phyloP scores from a whole-genome alignment of 75 land plant genomes.

The Sequoia sempervirens region DNA sequence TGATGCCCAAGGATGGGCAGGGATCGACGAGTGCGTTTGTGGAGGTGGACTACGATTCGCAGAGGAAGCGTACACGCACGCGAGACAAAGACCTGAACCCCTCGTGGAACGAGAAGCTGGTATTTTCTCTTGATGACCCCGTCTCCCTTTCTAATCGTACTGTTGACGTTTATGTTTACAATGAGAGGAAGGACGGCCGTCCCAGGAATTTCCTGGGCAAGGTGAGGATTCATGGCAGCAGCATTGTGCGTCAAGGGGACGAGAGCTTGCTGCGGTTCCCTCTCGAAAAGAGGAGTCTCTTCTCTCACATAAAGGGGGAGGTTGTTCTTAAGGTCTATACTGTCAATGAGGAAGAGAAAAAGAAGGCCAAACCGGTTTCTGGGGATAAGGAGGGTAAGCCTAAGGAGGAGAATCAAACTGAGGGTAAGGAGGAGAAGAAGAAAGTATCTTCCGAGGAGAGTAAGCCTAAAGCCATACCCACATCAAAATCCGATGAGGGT shows the following conservation, averaged over 20 bases:
- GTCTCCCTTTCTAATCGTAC: slow-evolving; percentile 23
- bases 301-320: slow-evolving; percentile 75
- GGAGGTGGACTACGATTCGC: slow-evolving; percentile 62
- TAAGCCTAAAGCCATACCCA: background rate
- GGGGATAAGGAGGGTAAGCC: background rate
- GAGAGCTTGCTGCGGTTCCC: slow-evolving; percentile 46
- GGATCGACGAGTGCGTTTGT: slow-evolving; percentile 61
- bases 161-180: slow-evolving; percentile 46
- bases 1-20: slow-evolving; percentile 78
- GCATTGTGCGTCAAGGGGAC: slow-evolving; percentile 29
- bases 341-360: background rate
- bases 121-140: slow-evolving; percentile 41
- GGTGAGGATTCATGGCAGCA: slow-evolving; percentile 50
- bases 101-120: slow-evolving; percentile 67
- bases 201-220: slow-evolving; percentile 62
- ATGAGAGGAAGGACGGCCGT: slow-evolving; percentile 31
- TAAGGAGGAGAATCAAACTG: background rate
- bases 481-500: background rate
- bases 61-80: slow-evolving; percentile 48
- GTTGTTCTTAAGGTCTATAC: slow-evolving; percentile 35
- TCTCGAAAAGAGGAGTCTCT: slow-evolving; percentile 68
- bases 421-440: background rate
- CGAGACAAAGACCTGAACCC: slow-evolving; percentile 66
- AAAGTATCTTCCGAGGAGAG: background rate
- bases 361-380: background rate